Evolutionary conservation across 2,329 filamentous ascomycete species (phyloP), one percentile per base, ranked within the genome.

Genomic region (Diaporthe ilicicola): DNA sequence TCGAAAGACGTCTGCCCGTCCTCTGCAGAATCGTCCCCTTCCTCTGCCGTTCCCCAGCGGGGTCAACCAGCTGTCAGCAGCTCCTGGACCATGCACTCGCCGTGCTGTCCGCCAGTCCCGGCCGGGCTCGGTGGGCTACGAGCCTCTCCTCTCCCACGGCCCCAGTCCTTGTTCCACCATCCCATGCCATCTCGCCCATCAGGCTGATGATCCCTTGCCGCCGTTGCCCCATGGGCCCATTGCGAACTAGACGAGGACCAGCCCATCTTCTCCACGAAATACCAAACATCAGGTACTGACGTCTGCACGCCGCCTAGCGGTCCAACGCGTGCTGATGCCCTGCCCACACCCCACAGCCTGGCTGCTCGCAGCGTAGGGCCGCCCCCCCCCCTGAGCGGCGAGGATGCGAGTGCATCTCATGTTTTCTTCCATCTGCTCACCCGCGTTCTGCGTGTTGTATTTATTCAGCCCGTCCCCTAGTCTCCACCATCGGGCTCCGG

Each of bases 1-100:
- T 72, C 70, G 70, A 69, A 66, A 72, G 70, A 65, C 59, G 59
- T 59, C 65, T 34, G 32, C 65, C 65, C 65, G 37, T 54, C 50
- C 65, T 50, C 44, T 44, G 65, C 53, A 62, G 56, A 62, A 42
- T 15, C 42, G 19, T 62, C 56, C 37, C 65, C 53, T 68, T 42
- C 54, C 66, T 71, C 70, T 65, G 56, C 56, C 67, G 70, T 72
- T 72, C 54, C 34, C 46, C 56, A 62, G 70, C 66, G 66, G 65
- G 44, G 55, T 53, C 24, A 19, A 53, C 51, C 70, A 62, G 50
- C 66, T 68, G 70, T 71, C 56, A 53, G 50, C 54, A 62, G 59
- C 46, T 64, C 48, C 39, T 55, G n/a, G 24, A 37, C 68, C 37
- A 44, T 56, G 34, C 65, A 9, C 2, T 48, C 65, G 37, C 27